These are phyloP conservation scores for Venturia asperata DNA, from an alignment of 2,329 filamentous ascomycete species.

Conservation along the genomic window DNA sequence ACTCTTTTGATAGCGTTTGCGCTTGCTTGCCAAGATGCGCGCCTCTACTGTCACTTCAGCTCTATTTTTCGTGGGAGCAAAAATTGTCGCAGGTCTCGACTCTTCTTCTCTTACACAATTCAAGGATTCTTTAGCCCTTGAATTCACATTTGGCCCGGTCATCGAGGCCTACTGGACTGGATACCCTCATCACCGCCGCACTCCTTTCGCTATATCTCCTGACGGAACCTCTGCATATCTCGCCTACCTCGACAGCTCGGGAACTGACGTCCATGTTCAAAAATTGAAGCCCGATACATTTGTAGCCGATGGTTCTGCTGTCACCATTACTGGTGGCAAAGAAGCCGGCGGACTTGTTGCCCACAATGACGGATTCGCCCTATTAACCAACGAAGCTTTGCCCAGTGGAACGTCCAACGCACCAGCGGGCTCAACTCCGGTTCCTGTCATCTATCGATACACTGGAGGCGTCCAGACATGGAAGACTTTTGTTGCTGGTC, in stretches of 20 bases:
- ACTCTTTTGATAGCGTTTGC: conserved; percentile 13
- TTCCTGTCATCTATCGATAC: conserved; percentile 53
- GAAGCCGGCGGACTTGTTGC: conserved; percentile 56
- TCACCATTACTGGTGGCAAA: conserved; percentile 48
- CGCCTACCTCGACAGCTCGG: conserved; percentile 52
- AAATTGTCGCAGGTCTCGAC: conserved; percentile 12
- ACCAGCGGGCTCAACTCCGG: conserved; percentile 42
- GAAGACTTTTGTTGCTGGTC: conserved; percentile 54
- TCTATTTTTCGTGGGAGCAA: not conserved
- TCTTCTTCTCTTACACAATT: conserved; percentile 3
- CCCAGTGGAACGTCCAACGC: conserved; percentile 45
- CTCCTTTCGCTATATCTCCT: conserved; percentile 53
- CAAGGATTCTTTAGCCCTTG: conserved; percentile 38
- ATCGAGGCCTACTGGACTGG: conserved; percentile 57
- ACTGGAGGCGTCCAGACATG: conserved; percentile 49
- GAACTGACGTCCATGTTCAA: conserved; percentile 51
- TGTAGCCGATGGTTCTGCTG: conserved; percentile 44
- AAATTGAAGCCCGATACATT: conserved; percentile 50
- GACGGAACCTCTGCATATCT: conserved; percentile 53
- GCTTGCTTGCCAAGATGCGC: conserved; percentile 11
- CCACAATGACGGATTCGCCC: conserved; percentile 55
- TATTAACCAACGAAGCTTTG: conserved; percentile 52
- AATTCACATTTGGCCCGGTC: conserved; percentile 49
- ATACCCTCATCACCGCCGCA: conserved; percentile 54
- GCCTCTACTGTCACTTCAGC: conserved; percentile 3